Evolutionary conservation across 148 eudicot species (phyloP), one percentile per base, ranked within the genome.

Genomic region (Rhododendron ovatum): DNA sequence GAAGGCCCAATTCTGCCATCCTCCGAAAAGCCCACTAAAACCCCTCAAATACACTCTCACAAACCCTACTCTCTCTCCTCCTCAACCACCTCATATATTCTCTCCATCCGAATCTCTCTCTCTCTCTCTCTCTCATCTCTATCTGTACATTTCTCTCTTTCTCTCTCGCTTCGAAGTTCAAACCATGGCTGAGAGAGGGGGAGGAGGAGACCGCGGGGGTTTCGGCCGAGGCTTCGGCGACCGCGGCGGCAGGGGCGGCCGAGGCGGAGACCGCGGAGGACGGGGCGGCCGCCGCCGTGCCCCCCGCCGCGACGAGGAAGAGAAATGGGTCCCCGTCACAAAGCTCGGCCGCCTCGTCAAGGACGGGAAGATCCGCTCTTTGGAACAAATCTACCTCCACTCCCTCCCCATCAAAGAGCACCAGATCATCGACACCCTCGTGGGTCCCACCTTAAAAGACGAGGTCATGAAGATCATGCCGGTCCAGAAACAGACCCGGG

Each of bases 391-490:
- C 87, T 92, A 94, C 89, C 96, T 94, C 82, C 96, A 94, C 86
- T 94, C 95, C 3, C 93, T 94, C 47, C 96, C 45, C 3, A 74
- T 73, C 43, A 73, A 73, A 18, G 78, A 73, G 43, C 78, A 73
- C 78, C 98, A 94, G 50, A 94, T 94, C 88, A 85, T 94, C 37
- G 98, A 94, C 53, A 53, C 80, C 14, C 89, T 92, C 5, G 82
- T 91, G 33, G 89, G 93, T 1, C 93, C 94, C 0, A 80, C 90
- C 0, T 84, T 94, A 15, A 94, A 94, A 73, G 95, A 94, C 80
- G 98, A 94, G 88, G 98, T 94, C 37, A 93, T 94, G 98, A 94
- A 94, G 28, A 93, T 94, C 91, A 94, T 91, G 94, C 95, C 95
- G 43, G 98, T 94, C 14, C 94, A 93, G 94, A 94, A 94, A 63